Evolutionary conservation across 805 yeast genomes (phyloP), one percentile per base, ranked within the genome.

Genomic region (Yamadazyma nakazawae): DNA sequence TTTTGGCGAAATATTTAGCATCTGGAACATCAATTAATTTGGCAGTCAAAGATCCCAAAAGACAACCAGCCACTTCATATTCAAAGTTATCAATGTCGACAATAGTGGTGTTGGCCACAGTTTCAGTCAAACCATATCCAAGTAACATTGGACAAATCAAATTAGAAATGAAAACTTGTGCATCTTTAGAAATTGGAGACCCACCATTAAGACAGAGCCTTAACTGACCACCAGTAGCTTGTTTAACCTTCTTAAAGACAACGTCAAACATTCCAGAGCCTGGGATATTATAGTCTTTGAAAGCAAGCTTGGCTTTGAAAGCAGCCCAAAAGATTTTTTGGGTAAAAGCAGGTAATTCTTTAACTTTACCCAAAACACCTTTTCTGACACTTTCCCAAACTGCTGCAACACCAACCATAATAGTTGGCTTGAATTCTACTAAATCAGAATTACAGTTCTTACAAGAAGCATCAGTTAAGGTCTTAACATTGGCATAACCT

Each of bases 341-440:
- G 28, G 79, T 76, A 19, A 83, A 56, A 13, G 80, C 58, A 14
- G 96, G 85, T 58, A 76, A 75, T 58, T 81, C 78, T 54, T 75
- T 72, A 54, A 94, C 79, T 70, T 91, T 90, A 46, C 79, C 79
- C 48, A 88, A 51, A 49, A 94, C 85, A 49, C 99, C 99, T 75
- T 94, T 94, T 67, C 91, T 85, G 51, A 94, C 88, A 34, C 85
- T 78, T 74, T 94, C 99, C 96, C 97, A 94, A 44, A 94, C 97
- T 4, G 98, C 96, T 14, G 97, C 97, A 47, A 94, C 99, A 67
- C 97, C 99, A 54, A 90, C 97, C 96, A 94, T 87, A 56, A 91
- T 69, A 5, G 97, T 87, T 49, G 99, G 99, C 65, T 82, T 77
- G 69, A 90, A 87, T 60, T 85, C 87, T 47, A 76, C 79, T 74